Evolutionary conservation across 345 rosid species (phyloP).

Genomic region (Gossypium thurberi): DNA sequence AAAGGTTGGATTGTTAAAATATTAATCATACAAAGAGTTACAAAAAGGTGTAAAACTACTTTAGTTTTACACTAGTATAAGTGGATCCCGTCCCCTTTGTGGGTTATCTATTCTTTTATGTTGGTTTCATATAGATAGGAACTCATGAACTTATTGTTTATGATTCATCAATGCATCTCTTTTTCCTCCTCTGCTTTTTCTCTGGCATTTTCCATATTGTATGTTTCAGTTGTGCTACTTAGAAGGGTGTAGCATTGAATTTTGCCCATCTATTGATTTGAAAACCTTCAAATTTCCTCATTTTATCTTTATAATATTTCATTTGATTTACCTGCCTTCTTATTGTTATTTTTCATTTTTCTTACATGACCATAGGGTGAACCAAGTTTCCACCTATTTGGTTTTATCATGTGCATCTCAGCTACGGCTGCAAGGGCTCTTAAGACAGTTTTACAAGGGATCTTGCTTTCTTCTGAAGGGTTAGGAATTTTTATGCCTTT

Average conservation of each 20-base stretch:
- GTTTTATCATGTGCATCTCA: conserved; percentile 82
- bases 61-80: too few species aligned
- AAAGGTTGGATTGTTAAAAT: too few species aligned
- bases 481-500: conserved; percentile 28
- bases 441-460: conserved; percentile 94
- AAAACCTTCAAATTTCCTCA: neutral
- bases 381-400: conserved; percentile 97
- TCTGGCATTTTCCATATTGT: neutral
- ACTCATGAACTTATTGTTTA: neutral
- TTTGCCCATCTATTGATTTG: neutral
- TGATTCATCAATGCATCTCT: neutral
- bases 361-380: conserved; percentile 51
- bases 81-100: neutral
- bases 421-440: conserved; percentile 99
- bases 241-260: neutral
- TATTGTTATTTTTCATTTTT: conserved; percentile 1
- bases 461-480: conserved; percentile 98
- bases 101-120: neutral
- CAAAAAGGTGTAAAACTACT: too few species aligned
- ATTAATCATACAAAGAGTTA: too few species aligned
- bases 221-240: neutral
- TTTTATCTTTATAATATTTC: neutral
- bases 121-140: neutral
- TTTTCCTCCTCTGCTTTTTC: neutral
- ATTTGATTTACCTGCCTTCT: neutral